A percentile compares a stretch with the other conserved stretches of the same genome.
phyloP scores from a whole-genome alignment of 257 asterid species.

The Solanum ahanhuiri region DNA sequence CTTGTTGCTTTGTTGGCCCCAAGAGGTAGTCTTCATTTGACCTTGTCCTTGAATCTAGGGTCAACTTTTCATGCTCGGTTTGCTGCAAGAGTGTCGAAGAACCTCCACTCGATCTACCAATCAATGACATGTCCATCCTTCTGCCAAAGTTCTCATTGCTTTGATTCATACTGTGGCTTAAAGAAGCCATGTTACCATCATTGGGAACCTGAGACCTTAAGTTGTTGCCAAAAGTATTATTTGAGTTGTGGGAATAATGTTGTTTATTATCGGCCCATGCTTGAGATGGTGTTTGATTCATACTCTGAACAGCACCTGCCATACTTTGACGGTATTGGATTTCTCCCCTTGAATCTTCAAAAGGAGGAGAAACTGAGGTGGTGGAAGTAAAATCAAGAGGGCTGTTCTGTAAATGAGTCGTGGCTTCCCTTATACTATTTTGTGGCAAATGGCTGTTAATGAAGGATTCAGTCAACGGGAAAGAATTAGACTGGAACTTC shows the following conservation, averaged over 20 bases:
- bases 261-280: slow-evolving; percentile 36
- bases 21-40: slow-evolving; percentile 33
- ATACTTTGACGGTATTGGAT: slow-evolving; percentile 31
- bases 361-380: slow-evolving; percentile 21
- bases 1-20: slow-evolving; percentile 46
- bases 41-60: slow-evolving; percentile 22
- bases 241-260: slow-evolving; percentile 21
- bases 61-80: slow-evolving; percentile 21
- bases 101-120: slow-evolving; percentile 33
- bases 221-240: slow-evolving; percentile 16
- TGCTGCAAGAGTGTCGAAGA: slow-evolving; percentile 31
- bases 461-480: slow-evolving; percentile 32
- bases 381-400: slow-evolving; percentile 31
- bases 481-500: slow-evolving; percentile 28
- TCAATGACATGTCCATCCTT: slow-evolving; percentile 32
- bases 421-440: slow-evolving; percentile 22
- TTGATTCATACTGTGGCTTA: slow-evolving; percentile 28
- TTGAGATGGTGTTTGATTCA: slow-evolving; percentile 26
- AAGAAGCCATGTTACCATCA: slow-evolving; percentile 18
- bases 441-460: slow-evolving; percentile 32
- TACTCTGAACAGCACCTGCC: slow-evolving; percentile 23
- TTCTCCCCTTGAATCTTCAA: slow-evolving; percentile 42
- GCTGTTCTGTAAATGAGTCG: slow-evolving; percentile 26
- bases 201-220: slow-evolving; percentile 28
- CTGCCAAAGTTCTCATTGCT: slow-evolving; percentile 22